Evolutionary conservation across 108 stramenopile species (phyloP), one percentile per base, ranked within the genome.

Genomic region (Nitzschia putrida): DNA sequence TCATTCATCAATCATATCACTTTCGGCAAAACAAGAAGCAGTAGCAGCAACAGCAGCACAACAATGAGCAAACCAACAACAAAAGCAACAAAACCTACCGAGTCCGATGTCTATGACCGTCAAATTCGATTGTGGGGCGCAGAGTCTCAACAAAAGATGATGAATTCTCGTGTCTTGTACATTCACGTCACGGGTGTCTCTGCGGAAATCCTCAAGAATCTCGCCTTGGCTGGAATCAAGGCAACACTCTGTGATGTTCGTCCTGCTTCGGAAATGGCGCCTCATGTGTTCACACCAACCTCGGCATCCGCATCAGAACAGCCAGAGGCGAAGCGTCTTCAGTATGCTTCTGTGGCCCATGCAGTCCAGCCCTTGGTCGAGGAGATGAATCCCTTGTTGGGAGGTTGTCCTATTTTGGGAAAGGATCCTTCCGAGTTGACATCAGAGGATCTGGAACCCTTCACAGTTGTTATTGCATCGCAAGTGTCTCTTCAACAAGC

Each of bases 61-160:
- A n/a, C n/a, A 1, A 34, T 34, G 29, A 34, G 29, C 29, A 1
- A 34, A 34, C 29, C 29, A 34, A 34, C 29, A 34, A 34, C 47
- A 49, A 49, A 49, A 18, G 1, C 18, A 18, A 49, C 14, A 18
- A 49, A 16, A 18, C 47, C 47, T 2, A 49, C 47, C 14, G 47
- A 49, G 18, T 49, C 47, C 47, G 47, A 49, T 49, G 47, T 49
- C 3, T 98, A 98, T 69, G 96, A 98, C 80, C 88, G 97, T 42
- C 97, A 98, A 72, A 95, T 98, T 56, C 93, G 97, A 9, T 79
- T 98, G 22, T 98, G 97, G 97, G 97, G 97, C 8, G 86, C 91
- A 18, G 96, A 97, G 55, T 93, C 96, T 22, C 97, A 98, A 74
- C 77, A 86, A 69, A 92, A 94, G 66, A 97, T 98, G 88, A 77